Evolutionary conservation across 345 rosid genomes (phyloP).

Genomic region (Syzygium jambos): DNA sequence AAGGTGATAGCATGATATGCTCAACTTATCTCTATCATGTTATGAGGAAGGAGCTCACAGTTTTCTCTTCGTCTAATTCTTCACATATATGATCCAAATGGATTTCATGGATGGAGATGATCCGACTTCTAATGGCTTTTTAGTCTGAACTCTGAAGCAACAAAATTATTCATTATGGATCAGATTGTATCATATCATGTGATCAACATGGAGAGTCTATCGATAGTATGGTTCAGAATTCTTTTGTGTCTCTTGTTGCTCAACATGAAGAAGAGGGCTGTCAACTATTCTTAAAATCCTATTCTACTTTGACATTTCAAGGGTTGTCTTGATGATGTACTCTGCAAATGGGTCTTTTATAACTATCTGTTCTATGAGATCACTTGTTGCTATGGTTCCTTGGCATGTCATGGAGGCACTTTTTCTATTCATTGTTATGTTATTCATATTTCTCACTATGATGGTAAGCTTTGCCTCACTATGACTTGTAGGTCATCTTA

Average conservation of each 20-base stretch:
- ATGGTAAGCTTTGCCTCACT: conserved; percentile 39
- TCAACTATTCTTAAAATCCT: conserved; percentile 17
- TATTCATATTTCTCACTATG: conserved; percentile 33
- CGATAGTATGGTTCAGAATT: background rate
- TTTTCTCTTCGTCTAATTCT: background rate
- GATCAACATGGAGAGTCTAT: background rate
- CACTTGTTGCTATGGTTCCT: conserved; percentile 31
- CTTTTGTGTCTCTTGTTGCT: conserved; percentile 23
- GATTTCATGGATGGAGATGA: background rate
- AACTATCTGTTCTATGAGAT: conserved; percentile 32
- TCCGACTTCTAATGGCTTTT: background rate
- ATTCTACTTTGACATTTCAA: conserved; percentile 19
- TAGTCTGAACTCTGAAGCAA: background rate
- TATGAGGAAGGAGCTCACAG: background rate
- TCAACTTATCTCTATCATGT: background rate
- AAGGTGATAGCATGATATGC: background rate
- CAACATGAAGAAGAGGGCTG: conserved; percentile 29
- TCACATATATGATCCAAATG: background rate
- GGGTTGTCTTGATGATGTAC: conserved; percentile 20
- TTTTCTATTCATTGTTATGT: conserved; percentile 37
- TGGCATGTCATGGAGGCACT: conserved; percentile 53
- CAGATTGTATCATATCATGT: background rate
- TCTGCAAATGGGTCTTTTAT: conserved; percentile 28
- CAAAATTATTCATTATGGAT: background rate
- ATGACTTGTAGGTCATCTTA: conserved; percentile 2